Conservation (phyloP, 306 rosid species). For the Vachellia pachyceras region DNA sequence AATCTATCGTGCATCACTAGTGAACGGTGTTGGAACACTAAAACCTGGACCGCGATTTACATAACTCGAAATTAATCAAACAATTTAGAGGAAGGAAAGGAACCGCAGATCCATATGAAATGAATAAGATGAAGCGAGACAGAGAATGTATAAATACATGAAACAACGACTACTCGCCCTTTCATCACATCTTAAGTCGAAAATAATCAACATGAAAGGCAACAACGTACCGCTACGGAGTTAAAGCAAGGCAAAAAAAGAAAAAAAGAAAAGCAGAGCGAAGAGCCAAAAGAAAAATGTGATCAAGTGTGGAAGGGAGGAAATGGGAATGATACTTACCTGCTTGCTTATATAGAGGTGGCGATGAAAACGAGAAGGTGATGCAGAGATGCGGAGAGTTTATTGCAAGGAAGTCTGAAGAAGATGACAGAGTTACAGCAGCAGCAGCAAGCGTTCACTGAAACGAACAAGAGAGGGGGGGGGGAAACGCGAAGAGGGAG, state of each 20-base stretch:
- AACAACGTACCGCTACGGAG: conserved; percentile 31
- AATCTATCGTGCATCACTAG: neutral
- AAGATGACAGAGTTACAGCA: conserved; percentile 30
- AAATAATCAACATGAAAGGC: conserved; percentile 15
- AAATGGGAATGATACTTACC: neutral
- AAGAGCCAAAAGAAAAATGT: conserved; percentile 1
- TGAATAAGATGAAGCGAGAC: neutral
- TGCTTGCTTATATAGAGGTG: conserved; percentile 25
- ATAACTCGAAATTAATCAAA: neutral
- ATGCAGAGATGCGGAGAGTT: neutral
- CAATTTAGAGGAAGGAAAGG: neutral
- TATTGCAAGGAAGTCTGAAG: conserved; percentile 5
- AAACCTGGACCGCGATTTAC: neutral
- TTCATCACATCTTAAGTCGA: neutral
- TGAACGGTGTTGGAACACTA: neutral
- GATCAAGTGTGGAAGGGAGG: conserved; percentile 1
- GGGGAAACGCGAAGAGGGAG: conserved; percentile 7
- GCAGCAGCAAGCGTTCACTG: neutral
- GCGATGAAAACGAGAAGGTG: conserved; percentile 44
- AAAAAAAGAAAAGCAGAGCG: neutral
- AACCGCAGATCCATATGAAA: conserved; percentile 26
- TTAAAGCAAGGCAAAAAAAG: neutral
- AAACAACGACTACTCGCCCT: neutral
- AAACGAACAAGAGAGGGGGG: neutral
- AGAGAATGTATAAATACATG: neutral